phyloP scores from a whole-genome alignment of 2,329 filamentous ascomycete genomes.

The Blastomyces emzantsi region DNA sequence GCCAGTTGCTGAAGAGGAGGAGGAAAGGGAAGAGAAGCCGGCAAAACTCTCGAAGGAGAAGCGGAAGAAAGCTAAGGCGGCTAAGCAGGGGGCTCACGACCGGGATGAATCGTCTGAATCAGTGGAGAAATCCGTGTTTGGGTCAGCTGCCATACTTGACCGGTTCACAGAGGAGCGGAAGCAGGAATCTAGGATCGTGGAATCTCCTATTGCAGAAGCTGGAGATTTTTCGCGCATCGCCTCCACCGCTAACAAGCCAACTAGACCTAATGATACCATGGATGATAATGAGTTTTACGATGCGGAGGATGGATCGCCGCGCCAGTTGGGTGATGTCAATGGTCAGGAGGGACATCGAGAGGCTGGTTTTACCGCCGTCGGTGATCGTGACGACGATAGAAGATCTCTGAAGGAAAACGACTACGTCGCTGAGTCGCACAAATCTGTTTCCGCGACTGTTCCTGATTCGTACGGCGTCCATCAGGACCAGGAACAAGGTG shows the following conservation, averaged over 20 bases:
- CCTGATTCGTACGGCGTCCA: not conserved
- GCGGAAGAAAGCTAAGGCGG: slow-evolving; percentile 36
- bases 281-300: slow-evolving; percentile 12
- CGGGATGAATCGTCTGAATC: slow-evolving; percentile 10
- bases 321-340: not conserved
- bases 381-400: not conserved
- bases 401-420: not conserved
- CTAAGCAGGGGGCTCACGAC: slow-evolving; percentile 27
- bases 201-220: not conserved
- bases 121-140: not conserved
- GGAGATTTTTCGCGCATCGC: not conserved
- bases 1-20: not conserved
- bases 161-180: not conserved
- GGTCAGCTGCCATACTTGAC: not conserved
- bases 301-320: slow-evolving; percentile 13
- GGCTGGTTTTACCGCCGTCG: not conserved
- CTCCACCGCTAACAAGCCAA: not conserved
- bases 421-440: not conserved
- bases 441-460: not conserved
- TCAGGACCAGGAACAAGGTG: not conserved
- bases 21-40: not conserved
- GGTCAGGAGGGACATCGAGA: not conserved
- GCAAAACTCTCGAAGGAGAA: slow-evolving; percentile 12
- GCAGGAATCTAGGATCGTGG: not conserved
- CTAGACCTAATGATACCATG: not conserved